Base-by-base conservation (phyloP, 2,329 filamentous ascomycete genomes). In the Penicillium psychrosexuale region DNA sequence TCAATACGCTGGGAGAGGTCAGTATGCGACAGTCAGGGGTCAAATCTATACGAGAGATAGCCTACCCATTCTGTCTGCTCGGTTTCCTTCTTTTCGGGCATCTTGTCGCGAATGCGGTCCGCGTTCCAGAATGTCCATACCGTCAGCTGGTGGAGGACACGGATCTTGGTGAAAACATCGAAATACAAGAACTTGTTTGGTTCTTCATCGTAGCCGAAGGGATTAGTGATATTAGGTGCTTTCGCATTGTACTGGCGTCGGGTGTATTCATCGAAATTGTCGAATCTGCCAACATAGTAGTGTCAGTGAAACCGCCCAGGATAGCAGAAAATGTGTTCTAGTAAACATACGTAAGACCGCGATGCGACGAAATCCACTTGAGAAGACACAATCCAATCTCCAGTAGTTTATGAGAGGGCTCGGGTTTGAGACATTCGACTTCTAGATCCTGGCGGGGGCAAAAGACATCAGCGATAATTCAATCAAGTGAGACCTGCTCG, bases 301-400 rank as follows among this genome's bases (percentile, higher is more conserved):
- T n/a, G 47, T 59, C 22, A 64, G 54, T 47, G 31, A 50, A 47
- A 39, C 3, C 15, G 22, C n/a, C 5, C 1, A 19, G 13, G 31
- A 28, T 51, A 19, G n/a, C 17, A 19, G 43, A 33, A 43, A 11
- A 38, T 0, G 15, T 24, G 17, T 24, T 24, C 19, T 11, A 39
- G 37, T 28, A 3, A 58, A 81, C 89, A 63, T 83, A 96, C 91
- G 88, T 95, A 45, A 97, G 79, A 60, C 92, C 92, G 61, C 92
- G 88, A 77, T 97, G 91, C 57, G 92, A 96, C 31, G 94, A 97
- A 47, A 97, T 87, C 70, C 89, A 91, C 81, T 97, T 97, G 56
- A 97, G 84, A 19, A 97, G 80, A 51, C 89, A 85, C 43, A 99
- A 82, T 34, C 91, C 93, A 64, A 97, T 90, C 53, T 93, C 85